Evolutionary conservation across 768 basidiomycete genomes (phyloP).

Genomic region (Brasilioporus rufonigricans): DNA sequence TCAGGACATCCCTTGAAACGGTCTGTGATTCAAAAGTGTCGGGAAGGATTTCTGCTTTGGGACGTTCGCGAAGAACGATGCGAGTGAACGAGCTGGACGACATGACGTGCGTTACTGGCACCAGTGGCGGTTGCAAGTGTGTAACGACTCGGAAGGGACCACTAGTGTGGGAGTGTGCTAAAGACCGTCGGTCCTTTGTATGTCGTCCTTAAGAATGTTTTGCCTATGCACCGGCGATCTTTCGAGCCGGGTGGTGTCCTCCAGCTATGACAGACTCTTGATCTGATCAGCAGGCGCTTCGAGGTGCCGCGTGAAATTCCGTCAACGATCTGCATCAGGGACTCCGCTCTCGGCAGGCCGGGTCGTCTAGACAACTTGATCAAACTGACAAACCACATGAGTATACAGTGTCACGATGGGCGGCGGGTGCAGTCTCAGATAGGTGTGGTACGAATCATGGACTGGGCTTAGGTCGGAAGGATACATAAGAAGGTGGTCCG

Average conservation of each 20-base stretch:
- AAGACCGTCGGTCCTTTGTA: background rate
- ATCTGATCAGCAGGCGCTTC: too few relatives aligned
- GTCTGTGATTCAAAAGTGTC: conserved; percentile 70
- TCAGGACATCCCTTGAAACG: conserved; percentile 48
- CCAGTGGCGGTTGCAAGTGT: background rate
- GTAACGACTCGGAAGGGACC: background rate
- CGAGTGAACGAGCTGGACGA: conserved; percentile 47
- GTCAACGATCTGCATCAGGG: too few relatives aligned
- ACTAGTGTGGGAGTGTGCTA: background rate
- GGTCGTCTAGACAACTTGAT: too few relatives aligned
- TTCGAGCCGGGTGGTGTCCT: background rate
- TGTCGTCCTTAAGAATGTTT: background rate
- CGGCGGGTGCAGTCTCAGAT: background rate
- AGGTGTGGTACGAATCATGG: background rate
- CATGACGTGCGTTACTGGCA: conserved; percentile 10
- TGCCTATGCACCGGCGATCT: background rate
- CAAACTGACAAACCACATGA: background rate
- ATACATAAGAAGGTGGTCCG: too few relatives aligned
- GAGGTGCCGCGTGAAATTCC: too few relatives aligned
- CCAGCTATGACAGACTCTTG: too few relatives aligned
- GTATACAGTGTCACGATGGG: background rate
- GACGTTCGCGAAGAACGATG: conserved; percentile 77
- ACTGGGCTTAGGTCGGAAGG: too few relatives aligned
- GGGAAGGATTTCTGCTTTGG: conserved; percentile 61
- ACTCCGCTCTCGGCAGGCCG: too few relatives aligned